A percentile compares a stretch with the other conserved stretches of the same genome.
phyloP scores from a whole-genome alignment of 768 basidiomycete species.

The Collybiopsis luxurians region DNA sequence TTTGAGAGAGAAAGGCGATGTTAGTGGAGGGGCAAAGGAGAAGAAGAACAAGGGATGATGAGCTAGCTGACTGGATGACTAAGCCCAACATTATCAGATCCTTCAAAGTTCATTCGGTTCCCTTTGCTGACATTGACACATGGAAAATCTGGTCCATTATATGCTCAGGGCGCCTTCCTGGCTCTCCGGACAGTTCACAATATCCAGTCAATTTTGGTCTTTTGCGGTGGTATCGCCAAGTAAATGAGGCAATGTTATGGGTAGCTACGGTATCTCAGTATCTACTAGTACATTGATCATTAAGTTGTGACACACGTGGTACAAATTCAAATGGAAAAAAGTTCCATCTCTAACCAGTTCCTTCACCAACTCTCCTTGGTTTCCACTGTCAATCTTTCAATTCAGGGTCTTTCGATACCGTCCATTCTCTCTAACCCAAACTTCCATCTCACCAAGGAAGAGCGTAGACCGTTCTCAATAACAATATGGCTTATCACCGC shows the following conservation, averaged over 20 bases:
- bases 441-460: background rate
- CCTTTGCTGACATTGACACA: too few relatives aligned
- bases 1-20: slow-evolving; percentile 14
- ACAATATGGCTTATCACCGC: slow-evolving; percentile 50
- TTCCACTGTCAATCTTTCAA: background rate
- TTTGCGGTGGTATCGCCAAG: too few relatives aligned
- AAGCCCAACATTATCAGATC: too few relatives aligned
- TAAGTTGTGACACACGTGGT: slow-evolving; percentile 2
- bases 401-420: background rate
- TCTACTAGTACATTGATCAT: too few relatives aligned
- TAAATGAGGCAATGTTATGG: too few relatives aligned
- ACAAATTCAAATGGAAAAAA: background rate
- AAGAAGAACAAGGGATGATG: slow-evolving; percentile 26
- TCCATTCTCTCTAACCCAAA: slow-evolving; percentile 1
- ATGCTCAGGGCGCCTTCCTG: too few relatives aligned
- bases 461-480: background rate
- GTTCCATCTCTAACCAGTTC: too few relatives aligned
- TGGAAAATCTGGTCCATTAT: too few relatives aligned
- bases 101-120: too few relatives aligned
- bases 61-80: slow-evolving; percentile 11
- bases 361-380: background rate
- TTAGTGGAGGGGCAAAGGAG: slow-evolving; percentile 21
- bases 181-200: too few relatives aligned
- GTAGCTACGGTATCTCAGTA: too few relatives aligned
- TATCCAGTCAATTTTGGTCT: too few relatives aligned